Evolutionary conservation across 768 basidiomycete genomes (phyloP).

Genomic region (Hericium alpestre): DNA sequence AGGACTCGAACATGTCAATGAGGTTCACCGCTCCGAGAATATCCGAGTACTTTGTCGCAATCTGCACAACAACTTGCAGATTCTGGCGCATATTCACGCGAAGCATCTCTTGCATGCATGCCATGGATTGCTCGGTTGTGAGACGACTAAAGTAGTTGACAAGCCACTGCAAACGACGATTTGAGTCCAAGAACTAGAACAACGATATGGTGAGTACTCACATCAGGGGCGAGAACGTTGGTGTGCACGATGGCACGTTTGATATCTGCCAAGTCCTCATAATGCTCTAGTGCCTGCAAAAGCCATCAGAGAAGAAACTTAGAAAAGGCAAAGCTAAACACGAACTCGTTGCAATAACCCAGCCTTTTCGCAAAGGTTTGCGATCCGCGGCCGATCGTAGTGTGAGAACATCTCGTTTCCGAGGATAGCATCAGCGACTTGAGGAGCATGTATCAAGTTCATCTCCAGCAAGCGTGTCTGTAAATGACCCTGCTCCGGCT

Average conservation of each 20-base stretch:
- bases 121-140: slow-evolving; percentile 95
- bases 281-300: slow-evolving; percentile 88
- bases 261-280: slow-evolving; percentile 96
- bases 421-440: slow-evolving; percentile 97
- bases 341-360: slow-evolving; percentile 85
- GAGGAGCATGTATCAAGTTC: slow-evolving; percentile 95
- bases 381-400: slow-evolving; percentile 92
- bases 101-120: slow-evolving; percentile 95
- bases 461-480: slow-evolving; percentile 97
- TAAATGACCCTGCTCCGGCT: slow-evolving; percentile 89
- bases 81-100: slow-evolving; percentile 96
- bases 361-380: slow-evolving; percentile 97
- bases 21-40: slow-evolving; percentile 94
- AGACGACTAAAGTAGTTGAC: slow-evolving; percentile 94
- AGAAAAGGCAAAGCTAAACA: slow-evolving; percentile 1
- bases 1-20: slow-evolving; percentile 96
- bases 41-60: slow-evolving; percentile 98
- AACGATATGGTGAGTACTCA: slow-evolving; percentile 24
- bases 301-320: neutral
- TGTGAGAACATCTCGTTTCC: slow-evolving; percentile 98
- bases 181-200: neutral
- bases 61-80: slow-evolving; percentile 90
- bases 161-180: slow-evolving; percentile 59
- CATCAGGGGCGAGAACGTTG: slow-evolving; percentile 72
- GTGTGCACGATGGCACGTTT: slow-evolving; percentile 96